These are phyloP conservation scores for Hapsidospora chrysogenum DNA, from an alignment of 495 filamentous ascomycete species.

Conservation along the genomic window DNA sequence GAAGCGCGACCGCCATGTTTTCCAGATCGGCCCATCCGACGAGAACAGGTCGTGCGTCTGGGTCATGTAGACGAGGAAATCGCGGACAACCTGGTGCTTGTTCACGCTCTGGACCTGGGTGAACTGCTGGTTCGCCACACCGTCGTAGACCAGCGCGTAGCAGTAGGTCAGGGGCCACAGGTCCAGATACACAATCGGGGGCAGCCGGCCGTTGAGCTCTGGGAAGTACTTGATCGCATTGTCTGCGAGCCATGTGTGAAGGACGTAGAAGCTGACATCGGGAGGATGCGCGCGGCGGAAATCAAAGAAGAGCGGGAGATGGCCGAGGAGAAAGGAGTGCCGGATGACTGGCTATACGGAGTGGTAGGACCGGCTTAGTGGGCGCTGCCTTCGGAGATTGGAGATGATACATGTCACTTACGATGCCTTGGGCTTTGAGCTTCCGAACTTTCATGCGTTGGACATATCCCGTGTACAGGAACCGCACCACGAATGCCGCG, in stretches of 20 bases:
- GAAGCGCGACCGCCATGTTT: constrained; percentile 18
- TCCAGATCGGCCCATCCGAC: constrained; percentile 16
- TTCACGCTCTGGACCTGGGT: too few relatives aligned
- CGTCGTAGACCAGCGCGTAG: constrained; percentile 11
- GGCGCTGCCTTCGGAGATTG: neutral
- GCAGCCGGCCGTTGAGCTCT: constrained; percentile 5
- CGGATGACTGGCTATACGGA: too few relatives aligned
- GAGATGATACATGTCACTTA: too few relatives aligned
- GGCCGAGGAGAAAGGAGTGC: too few relatives aligned
- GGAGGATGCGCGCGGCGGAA: neutral
- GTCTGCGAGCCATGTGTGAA: constrained; percentile 2
- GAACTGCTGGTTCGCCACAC: constrained; percentile 10
- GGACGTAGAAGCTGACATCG: constrained; percentile 3
- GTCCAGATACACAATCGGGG: constrained; percentile 25
- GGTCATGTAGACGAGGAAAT: constrained; percentile 11
- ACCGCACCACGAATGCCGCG: too few relatives aligned
- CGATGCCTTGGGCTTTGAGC: too few relatives aligned
- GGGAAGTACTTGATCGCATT: constrained; percentile 13
- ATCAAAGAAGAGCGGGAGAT: constrained; percentile 2
- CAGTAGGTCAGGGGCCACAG: constrained; percentile 21
- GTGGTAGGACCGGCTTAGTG: too few relatives aligned
- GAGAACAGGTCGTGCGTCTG: constrained; percentile 12
- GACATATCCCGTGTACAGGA: too few relatives aligned
- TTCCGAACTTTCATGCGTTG: too few relatives aligned
- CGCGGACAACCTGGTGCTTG: constrained; percentile 11